Evolutionary conservation across 805 yeast genomes (phyloP), one percentile per base, ranked within the genome.

Genomic region (Priceomyces medius): DNA sequence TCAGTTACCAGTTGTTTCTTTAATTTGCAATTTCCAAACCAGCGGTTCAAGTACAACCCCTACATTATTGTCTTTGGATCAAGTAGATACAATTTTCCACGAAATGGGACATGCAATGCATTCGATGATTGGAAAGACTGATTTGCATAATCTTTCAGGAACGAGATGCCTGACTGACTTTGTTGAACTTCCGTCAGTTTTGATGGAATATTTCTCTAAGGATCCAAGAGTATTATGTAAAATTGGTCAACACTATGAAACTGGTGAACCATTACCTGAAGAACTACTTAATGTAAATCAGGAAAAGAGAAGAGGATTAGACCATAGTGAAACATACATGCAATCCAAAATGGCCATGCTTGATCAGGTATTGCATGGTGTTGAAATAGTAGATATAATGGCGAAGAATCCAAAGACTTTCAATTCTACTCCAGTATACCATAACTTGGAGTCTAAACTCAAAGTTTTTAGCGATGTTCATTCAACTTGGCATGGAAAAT

Each of bases 41-140:
- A 55, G 4, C 31, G 47, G 12, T 53, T 61, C 8, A 61, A 64
- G 7, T 55, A 62, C 5, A 50, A 51, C 49, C 13, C 76, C 79
- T 17, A 81, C 90, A 21, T 66, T 86, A 14, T 63, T 91, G 29
- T 71, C 83, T 9, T 71, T 87, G 43, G 77, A 74, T 43, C 98
- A 93, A 54, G 89, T 91, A 16, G 96, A 91, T 53, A 93, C 99
- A 0, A 67, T 93, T 14, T 93, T 93, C 68, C 99, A 93, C 63
- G 99, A 93, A 64, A 89, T 93, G 96, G 99, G 99, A 0, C 99
- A 93, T 63, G 98, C 98, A 1, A 85, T 93, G 79, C 99, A 93
- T 61, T 88, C 97, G 2, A 91, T 93, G 96, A 66, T 93, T 16
- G 99, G 98, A 0, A 76, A 91, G 47, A 93, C 99, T 0, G 74